Percentiles rank a stretch among this genome's conserved stretches.
Conservation (phyloP, 2,329 filamentous ascomycete species). For the Penicillium sp. region DNA sequence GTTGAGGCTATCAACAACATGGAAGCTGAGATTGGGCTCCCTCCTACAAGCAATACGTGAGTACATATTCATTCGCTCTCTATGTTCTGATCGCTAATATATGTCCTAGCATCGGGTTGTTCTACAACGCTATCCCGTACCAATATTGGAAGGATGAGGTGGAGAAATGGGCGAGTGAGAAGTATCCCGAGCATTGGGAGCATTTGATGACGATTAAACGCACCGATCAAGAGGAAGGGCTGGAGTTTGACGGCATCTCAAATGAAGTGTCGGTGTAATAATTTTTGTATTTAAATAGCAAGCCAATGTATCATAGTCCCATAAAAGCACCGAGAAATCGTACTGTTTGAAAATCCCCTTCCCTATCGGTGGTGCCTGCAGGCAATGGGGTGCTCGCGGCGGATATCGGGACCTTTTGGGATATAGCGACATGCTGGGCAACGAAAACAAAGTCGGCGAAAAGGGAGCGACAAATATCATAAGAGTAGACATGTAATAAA, state of each 20-base stretch:
- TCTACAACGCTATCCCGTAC: slow-evolving; percentile 72
- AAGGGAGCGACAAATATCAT: not conserved
- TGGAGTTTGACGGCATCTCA: slow-evolving; percentile 32
- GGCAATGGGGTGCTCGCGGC: not conserved
- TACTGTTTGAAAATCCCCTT: not conserved
- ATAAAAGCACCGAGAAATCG: too few relatives aligned
- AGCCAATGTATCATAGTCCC: not conserved
- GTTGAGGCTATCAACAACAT: slow-evolving; percentile 66
- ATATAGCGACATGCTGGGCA: not conserved
- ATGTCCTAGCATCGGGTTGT: slow-evolving; percentile 62
- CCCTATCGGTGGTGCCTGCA: not conserved
- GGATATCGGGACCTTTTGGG: not conserved
- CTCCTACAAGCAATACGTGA: slow-evolving; percentile 70
- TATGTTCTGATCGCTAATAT: slow-evolving; percentile 9
- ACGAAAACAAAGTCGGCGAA: not conserved
- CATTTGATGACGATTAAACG: slow-evolving; percentile 55
- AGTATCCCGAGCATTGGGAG: slow-evolving; percentile 69
- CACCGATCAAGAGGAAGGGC: slow-evolving; percentile 36
- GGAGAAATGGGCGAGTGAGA: slow-evolving; percentile 69
- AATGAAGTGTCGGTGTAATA: slow-evolving; percentile 28
- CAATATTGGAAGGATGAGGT: slow-evolving; percentile 67
- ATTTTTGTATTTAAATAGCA: not conserved
- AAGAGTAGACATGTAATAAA: not conserved
- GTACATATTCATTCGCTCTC: slow-evolving; percentile 37
- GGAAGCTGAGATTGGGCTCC: slow-evolving; percentile 63